A percentile compares a stretch with the other conserved stretches of the same genome.
These are phyloP conservation scores for Aspergillus sojae DNA, from an alignment of 2,329 filamentous ascomycete species.

Conservation along the genomic window DNA sequence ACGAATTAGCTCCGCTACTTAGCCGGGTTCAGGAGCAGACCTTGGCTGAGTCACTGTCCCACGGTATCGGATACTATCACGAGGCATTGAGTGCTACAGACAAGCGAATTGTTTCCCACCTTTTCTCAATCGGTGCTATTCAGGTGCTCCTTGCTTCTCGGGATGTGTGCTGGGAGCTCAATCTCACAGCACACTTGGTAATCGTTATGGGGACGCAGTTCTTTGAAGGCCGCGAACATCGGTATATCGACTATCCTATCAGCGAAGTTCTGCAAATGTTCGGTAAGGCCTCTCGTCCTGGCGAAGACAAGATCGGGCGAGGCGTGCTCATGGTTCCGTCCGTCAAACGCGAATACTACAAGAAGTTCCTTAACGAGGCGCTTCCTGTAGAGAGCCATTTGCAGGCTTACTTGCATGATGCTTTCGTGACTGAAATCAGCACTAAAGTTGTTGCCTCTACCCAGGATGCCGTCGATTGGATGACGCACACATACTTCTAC, in stretches of 20 bases:
- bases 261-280: constrained; percentile 98
- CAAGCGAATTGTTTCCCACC: constrained; percentile 89
- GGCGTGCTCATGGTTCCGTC: constrained; percentile 96
- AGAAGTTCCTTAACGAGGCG: constrained; percentile 96
- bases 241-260: constrained; percentile 94
- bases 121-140: constrained; percentile 86
- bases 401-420: constrained; percentile 88
- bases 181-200: constrained; percentile 84
- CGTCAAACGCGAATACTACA: constrained; percentile 96
- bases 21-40: constrained; percentile 83
- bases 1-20: constrained; percentile 80
- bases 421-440: constrained; percentile 95
- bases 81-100: constrained; percentile 87
- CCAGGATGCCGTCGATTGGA: constrained; percentile 97
- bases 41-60: constrained; percentile 83
- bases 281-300: constrained; percentile 81
- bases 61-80: constrained; percentile 96
- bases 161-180: constrained; percentile 95
- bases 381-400: constrained; percentile 94
- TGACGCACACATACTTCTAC: constrained; percentile 98
- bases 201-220: constrained; percentile 98
- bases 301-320: constrained; percentile 76
- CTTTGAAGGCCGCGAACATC: constrained; percentile 93
- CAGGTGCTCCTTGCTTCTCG: constrained; percentile 81
- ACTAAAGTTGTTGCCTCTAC: constrained; percentile 94